Evolutionary conservation across 345 rosid genomes (phyloP), one percentile per base, ranked within the genome.

Genomic region (Populus alba): DNA sequence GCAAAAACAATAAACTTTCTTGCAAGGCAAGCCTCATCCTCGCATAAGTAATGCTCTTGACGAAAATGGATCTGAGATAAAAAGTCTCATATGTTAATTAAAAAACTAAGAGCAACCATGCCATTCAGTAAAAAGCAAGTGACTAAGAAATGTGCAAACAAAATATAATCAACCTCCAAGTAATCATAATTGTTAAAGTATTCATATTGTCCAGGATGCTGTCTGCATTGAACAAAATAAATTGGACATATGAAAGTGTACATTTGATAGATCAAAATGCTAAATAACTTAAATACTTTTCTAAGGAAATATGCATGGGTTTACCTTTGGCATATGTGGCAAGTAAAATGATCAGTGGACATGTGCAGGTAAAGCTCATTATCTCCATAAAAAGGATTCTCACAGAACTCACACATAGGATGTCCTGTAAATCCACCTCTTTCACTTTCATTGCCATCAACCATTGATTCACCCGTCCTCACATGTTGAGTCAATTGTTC

Each of bases 291-390:
- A 23, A 8, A n/a, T 2, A 18, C 51, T 61, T 76, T 7, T 16
- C 18, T 18, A 57, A 66, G 63, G 53, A 11, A 37, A 37, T 35
- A 33, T 22, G 35, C 31, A 59, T 70, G 20, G 47, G 25, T 12
- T 35, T 53, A 81, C 84, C 77, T 81, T 63, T 72, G 80, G 74
- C 80, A 81, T 67, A 81, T 77, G 43, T 81, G 84, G 73, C 84
- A 81, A 33, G 84, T 81, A 73, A 65, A 81, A 73, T 81, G 84
- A 53, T 81, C 80, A 41, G 77, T 77, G 13, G 84, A 81, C 84
- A 81, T 77, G 20, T 81, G 84, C 49, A 66, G 39, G 39, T 77
- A 81, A 43, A 81, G 76, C 70, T 81, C 80, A 73, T 81, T 81
- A 31, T 81, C 84, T 27, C 84, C 84, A 73, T 81, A 73, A 70